phyloP scores from a whole-genome alignment of 2,329 filamentous ascomycete species.

The Penicillium hesseltinei region DNA sequence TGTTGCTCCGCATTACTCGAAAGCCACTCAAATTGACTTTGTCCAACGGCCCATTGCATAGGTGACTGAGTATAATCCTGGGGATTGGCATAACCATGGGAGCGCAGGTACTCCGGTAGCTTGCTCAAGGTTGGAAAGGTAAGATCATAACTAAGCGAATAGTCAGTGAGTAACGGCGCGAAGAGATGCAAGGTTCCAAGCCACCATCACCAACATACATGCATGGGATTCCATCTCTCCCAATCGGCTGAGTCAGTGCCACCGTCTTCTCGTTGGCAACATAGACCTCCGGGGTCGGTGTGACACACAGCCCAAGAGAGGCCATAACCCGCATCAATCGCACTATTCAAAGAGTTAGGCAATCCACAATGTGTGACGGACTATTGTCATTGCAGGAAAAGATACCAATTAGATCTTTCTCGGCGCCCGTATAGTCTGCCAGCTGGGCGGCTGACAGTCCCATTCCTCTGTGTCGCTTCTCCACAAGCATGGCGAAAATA shows the following conservation, averaged over 20 bases:
- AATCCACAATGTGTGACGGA: neutral
- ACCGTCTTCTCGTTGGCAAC: slow-evolving; percentile 28
- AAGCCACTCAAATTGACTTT: slow-evolving; percentile 37
- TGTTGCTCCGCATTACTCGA: slow-evolving; percentile 27
- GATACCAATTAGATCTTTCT: slow-evolving; percentile 32
- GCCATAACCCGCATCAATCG: slow-evolving; percentile 33
- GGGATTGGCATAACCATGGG: slow-evolving; percentile 27
- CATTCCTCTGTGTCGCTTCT: slow-evolving; percentile 13
- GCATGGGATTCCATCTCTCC: slow-evolving; percentile 31
- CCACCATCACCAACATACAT: slow-evolving; percentile 22
- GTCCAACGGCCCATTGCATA: slow-evolving; percentile 34
- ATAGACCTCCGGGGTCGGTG: slow-evolving; percentile 23
- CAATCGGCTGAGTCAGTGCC: slow-evolving; percentile 29
- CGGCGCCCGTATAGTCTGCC: slow-evolving; percentile 28
- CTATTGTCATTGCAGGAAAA: neutral
- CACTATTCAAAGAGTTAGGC: slow-evolving; percentile 16
- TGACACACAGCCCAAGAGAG: slow-evolving; percentile 29
- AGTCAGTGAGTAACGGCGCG: neutral
- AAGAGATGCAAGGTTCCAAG: neutral
- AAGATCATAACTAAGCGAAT: slow-evolving; percentile 21
- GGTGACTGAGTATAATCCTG: slow-evolving; percentile 30
- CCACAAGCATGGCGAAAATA: slow-evolving; percentile 29
- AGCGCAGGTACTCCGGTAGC: slow-evolving; percentile 32
- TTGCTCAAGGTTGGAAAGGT: slow-evolving; percentile 33
- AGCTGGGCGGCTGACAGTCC: slow-evolving; percentile 30